These are phyloP conservation scores for Sarocladium kiliense DNA, from an alignment of 2,329 filamentous ascomycete species.

Conservation along the genomic window DNA sequence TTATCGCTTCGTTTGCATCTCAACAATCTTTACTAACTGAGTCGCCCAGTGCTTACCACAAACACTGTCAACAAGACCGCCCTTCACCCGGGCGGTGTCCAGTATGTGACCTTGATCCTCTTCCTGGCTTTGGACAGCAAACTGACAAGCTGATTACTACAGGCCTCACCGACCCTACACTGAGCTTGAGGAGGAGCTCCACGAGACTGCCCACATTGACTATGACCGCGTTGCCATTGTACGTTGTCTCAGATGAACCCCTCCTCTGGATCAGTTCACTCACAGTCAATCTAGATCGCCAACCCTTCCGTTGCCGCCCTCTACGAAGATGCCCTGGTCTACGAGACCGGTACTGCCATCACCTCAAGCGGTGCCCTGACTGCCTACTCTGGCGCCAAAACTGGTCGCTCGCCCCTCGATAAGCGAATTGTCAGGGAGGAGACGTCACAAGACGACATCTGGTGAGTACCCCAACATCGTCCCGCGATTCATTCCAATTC, in stretches of 20 bases:
- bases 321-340: conserved; percentile 97
- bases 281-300: conserved; percentile 50
- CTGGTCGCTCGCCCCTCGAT: conserved; percentile 90
- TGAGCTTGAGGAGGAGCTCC: conserved; percentile 92
- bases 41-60: conserved; percentile 14
- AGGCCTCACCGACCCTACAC: conserved; percentile 87
- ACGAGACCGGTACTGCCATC: conserved; percentile 96
- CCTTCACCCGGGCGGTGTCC: conserved; percentile 84
- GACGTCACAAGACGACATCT: conserved; percentile 84
- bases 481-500: conserved; percentile 8
- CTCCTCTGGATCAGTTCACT: conserved; percentile 12
- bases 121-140: neutral
- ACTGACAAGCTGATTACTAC: conserved; percentile 11
- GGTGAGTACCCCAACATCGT: conserved; percentile 42
- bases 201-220: conserved; percentile 97
- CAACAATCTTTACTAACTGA: neutral
- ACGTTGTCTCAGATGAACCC: conserved; percentile 31
- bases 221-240: conserved; percentile 98
- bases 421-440: conserved; percentile 96
- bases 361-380: conserved; percentile 92
- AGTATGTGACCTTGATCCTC: conserved; percentile 54
- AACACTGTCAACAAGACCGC: conserved; percentile 81
- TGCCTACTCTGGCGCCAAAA: conserved; percentile 97
- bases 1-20: conserved; percentile 8
- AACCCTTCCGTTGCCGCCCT: conserved; percentile 94